phyloP scores from a whole-genome alignment of 169 alveolate species.

The Perkinsus olseni region DNA sequence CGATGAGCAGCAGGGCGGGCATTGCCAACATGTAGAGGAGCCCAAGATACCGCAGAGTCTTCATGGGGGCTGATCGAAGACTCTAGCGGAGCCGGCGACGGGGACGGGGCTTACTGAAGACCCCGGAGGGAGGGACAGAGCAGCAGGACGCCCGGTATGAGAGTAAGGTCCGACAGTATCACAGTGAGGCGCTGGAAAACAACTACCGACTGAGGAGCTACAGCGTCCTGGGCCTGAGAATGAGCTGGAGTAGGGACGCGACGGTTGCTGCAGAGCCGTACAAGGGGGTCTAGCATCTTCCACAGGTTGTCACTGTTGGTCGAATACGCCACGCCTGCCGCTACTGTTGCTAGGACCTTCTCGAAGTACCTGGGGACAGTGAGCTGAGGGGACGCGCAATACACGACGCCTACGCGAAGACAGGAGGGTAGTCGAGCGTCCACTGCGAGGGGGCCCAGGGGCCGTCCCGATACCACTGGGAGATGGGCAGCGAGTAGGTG shows the following conservation, averaged over 20 bases:
- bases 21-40: not conserved
- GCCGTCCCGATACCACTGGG: slow-evolving; percentile 53
- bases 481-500: slow-evolving; percentile 55
- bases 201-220: slow-evolving; percentile 18
- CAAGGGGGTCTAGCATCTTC: not conserved
- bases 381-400: not conserved
- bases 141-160: slow-evolving; percentile 4
- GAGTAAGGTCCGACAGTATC: slow-evolving; percentile 39
- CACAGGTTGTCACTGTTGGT: not conserved
- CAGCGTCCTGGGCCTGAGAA: not conserved
- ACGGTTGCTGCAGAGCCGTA: not conserved
- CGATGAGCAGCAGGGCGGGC: slow-evolving; percentile 58
- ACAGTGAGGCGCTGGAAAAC: slow-evolving; percentile 55
- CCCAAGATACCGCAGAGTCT: not conserved
- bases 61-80: not conserved
- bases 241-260: slow-evolving; percentile 22
- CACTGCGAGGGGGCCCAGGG: slow-evolving; percentile 48
- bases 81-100: not conserved
- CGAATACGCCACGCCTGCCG: not conserved
- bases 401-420: slow-evolving; percentile 50
- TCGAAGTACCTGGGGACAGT: not conserved
- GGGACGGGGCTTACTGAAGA: not conserved
- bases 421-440: slow-evolving; percentile 76
- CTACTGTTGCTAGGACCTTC: not conserved
- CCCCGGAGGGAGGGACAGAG: not conserved